Percentiles rank a stretch among this genome's conserved stretches.
Evolutionary conservation across 2,329 filamentous ascomycete genomes (phyloP).

Genomic region (Botrytis pseudocinerea): DNA sequence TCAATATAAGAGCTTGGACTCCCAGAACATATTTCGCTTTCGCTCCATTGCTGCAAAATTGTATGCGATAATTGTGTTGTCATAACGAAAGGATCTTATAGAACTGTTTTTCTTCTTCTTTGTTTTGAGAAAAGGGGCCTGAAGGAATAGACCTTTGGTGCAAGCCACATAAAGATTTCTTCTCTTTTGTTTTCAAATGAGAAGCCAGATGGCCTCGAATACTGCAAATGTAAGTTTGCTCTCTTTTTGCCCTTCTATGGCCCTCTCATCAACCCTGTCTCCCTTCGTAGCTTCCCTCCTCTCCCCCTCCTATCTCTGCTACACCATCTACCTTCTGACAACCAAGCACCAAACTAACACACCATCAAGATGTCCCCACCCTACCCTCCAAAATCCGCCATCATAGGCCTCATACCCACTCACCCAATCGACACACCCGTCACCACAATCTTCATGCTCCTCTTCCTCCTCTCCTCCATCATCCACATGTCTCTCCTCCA

Average conservation of each 20-base stretch:
- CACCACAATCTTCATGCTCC: conserved; percentile 59
- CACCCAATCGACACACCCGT: conserved; percentile 63
- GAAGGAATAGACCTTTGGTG: neutral
- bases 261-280: neutral
- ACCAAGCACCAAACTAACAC: neutral
- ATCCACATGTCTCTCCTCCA: conserved; percentile 59
- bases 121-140: neutral
- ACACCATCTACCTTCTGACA: neutral
- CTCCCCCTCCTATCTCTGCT: neutral
- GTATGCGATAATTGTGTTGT: neutral
- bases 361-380: conserved; percentile 25
- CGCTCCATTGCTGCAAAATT: neutral
- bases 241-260: neutral
- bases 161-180: neutral
- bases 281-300: accelerated
- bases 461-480: conserved; percentile 56
- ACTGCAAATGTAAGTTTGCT: neutral
- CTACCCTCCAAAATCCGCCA: conserved; percentile 45
- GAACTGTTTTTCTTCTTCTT: neutral
- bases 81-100: neutral
- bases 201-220: neutral
- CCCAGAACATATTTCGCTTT: neutral
- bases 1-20: neutral
- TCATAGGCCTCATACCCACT: conserved; percentile 59
- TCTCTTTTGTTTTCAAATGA: neutral